A percentile compares a stretch with the other conserved stretches of the same genome.
phyloP scores from a whole-genome alignment of 805 yeast species.

The Kuraishia ogatae region DNA sequence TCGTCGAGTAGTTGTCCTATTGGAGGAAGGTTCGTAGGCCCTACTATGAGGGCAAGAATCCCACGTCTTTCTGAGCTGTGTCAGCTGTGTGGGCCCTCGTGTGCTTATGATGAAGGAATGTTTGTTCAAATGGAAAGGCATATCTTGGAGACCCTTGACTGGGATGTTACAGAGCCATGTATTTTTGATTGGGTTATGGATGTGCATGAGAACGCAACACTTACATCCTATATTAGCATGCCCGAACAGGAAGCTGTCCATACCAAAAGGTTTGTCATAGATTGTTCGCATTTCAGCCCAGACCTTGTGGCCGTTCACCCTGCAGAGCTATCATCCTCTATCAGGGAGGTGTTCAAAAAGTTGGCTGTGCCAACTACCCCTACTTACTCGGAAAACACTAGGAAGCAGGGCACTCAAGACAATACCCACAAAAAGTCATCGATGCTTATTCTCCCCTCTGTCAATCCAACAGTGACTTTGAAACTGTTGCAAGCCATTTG shows the following conservation, averaged over 20 bases:
- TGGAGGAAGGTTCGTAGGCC: conserved; percentile 58
- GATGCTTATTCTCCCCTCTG: neutral
- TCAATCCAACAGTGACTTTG: neutral
- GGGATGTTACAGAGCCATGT: conserved; percentile 64
- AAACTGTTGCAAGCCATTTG: neutral
- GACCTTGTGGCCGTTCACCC: conserved; percentile 32
- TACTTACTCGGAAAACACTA: neutral
- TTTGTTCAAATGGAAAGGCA: conserved; percentile 74
- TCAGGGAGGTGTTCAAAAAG: conserved; percentile 5
- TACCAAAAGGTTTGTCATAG: conserved; percentile 40
- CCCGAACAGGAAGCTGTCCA: conserved; percentile 28
- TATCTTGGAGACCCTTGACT: conserved; percentile 59
- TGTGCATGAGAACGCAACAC: conserved; percentile 32
- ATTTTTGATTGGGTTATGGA: conserved; percentile 36
- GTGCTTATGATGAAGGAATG: conserved; percentile 51
- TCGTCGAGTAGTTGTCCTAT: conserved; percentile 37
- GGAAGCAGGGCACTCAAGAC: neutral
- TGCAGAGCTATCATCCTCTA: conserved; percentile 11
- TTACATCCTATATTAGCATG: conserved; percentile 22
- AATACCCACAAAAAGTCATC: neutral
- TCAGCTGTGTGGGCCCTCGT: conserved; percentile 56
- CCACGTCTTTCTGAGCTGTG: conserved; percentile 70
- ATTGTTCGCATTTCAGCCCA: conserved; percentile 37
- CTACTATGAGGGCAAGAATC: conserved; percentile 66
- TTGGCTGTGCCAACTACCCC: conserved; percentile 1